phyloP scores from a whole-genome alignment of 2,329 filamentous ascomycete genomes.

The Lecanicillium sp. region DNA sequence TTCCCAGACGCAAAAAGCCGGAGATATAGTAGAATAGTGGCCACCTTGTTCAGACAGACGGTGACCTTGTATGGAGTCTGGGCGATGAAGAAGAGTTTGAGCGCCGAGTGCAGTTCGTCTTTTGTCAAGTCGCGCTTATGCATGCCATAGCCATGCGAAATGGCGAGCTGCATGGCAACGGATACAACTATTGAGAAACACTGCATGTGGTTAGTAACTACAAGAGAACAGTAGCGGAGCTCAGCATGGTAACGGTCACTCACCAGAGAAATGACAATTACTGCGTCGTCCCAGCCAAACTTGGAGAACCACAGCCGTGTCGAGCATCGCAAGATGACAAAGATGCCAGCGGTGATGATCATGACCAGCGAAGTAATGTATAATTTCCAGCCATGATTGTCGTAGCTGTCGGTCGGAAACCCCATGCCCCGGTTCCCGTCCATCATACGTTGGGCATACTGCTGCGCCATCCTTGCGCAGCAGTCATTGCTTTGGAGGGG shows the following conservation, averaged over 20 bases:
- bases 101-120: slow-evolving; percentile 20
- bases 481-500: not conserved
- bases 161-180: slow-evolving; percentile 29
- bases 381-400: slow-evolving; percentile 29
- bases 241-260: no score
- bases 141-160: slow-evolving; percentile 34
- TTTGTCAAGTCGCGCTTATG: slow-evolving; percentile 29
- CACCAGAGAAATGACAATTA: slow-evolving; percentile 32
- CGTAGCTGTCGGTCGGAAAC: slow-evolving; percentile 26
- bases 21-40: slow-evolving; percentile 43
- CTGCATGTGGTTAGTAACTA: slow-evolving; percentile 17
- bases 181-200: slow-evolving; percentile 27
- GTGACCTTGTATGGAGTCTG: slow-evolving; percentile 45
- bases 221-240: not conserved
- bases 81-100: slow-evolving; percentile 38
- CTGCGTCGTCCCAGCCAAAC: slow-evolving; percentile 33
- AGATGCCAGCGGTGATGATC: slow-evolving; percentile 29
- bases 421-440: slow-evolving; percentile 17
- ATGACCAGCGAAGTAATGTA: slow-evolving; percentile 29
- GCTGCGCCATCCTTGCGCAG: not conserved
- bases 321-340: slow-evolving; percentile 29
- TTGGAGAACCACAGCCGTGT: slow-evolving; percentile 28
- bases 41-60: slow-evolving; percentile 45
- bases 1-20: slow-evolving; percentile 40
- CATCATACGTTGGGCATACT: not conserved